Evolutionary conservation across 169 alveolate species (phyloP).

Genomic region (Perkinsus olseni): DNA sequence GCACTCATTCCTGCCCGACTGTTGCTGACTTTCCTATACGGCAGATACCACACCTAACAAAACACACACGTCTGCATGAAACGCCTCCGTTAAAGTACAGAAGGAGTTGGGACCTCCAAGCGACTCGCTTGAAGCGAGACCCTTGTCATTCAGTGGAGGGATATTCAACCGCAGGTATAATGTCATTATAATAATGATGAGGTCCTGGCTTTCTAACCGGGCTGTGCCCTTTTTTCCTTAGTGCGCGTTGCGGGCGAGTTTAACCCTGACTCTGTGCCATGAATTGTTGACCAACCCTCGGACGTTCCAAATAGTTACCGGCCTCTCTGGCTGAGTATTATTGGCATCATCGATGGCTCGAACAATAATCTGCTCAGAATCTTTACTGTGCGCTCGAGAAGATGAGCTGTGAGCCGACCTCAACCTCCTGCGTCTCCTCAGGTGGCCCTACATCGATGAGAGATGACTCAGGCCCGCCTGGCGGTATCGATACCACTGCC

Average conservation of each 20-base stretch:
- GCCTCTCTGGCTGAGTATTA: constrained; percentile 20
- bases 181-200: too few species aligned
- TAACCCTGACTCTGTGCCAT: constrained; percentile 6
- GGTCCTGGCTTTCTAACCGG: background rate
- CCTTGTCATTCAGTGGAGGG: too few species aligned
- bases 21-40: too few species aligned
- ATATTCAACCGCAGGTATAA: background rate
- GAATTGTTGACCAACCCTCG: constrained; percentile 25
- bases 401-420: background rate
- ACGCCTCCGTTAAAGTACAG: too few species aligned
- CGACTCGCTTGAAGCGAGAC: too few species aligned
- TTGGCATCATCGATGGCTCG: constrained; percentile 23
- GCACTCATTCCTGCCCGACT: too few species aligned
- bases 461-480: background rate
- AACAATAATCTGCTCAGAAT: background rate
- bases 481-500: background rate
- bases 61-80: too few species aligned
- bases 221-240: background rate
- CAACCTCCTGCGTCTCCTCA: background rate
- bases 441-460: background rate
- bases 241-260: background rate
- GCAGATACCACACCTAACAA: too few species aligned
- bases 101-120: too few species aligned
- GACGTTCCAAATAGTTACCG: constrained; percentile 21
- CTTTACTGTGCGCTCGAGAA: too few species aligned